Evolutionary conservation across 1,284 basidiomycete species (phyloP).

Genomic region (Taiwanofungus camphoratus): DNA sequence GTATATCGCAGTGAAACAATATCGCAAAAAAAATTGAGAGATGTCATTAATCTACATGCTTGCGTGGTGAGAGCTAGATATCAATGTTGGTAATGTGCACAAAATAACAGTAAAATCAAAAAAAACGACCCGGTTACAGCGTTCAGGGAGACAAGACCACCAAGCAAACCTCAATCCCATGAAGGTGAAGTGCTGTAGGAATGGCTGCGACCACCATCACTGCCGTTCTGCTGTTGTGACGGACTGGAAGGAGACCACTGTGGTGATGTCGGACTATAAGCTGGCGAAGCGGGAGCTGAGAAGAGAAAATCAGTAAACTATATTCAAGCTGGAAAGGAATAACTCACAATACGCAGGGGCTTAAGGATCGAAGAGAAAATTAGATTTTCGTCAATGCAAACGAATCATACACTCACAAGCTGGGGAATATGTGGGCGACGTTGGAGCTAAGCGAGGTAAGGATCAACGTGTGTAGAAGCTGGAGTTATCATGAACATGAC

Average conservation of each 20-base stretch:
- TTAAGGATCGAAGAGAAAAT: not conserved
- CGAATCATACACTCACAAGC: constrained; percentile 53
- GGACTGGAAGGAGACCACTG: constrained; percentile 78
- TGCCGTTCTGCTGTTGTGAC: constrained; percentile 46
- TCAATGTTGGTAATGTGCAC: constrained; percentile 11
- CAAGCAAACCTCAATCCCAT: constrained; percentile 38
- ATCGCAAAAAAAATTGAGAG: too few species aligned
- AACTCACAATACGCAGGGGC: constrained; percentile 60
- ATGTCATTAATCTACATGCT: constrained; percentile 23
- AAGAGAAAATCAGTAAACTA: constrained; percentile 13
- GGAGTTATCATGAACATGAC: constrained; percentile 32
- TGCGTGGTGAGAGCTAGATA: constrained; percentile 21
- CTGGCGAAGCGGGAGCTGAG: constrained; percentile 74
- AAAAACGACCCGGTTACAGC: constrained; percentile 17
- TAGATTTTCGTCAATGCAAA: constrained; percentile 8
- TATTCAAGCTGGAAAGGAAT: constrained; percentile 8
- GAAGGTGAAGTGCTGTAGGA: constrained; percentile 52
- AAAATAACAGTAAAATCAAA: constrained; percentile 16
- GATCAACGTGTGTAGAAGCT: too few species aligned
- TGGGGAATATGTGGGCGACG: constrained; percentile 79
- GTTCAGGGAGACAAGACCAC: constrained; percentile 1
- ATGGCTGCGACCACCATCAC: constrained; percentile 31
- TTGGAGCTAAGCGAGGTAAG: constrained; percentile 72
- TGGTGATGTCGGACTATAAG: constrained; percentile 78
- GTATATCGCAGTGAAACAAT: too few species aligned